phyloP scores from a whole-genome alignment of 2,329 filamentous ascomycete genomes.

The Aspergillus brunneoviolaceus region DNA sequence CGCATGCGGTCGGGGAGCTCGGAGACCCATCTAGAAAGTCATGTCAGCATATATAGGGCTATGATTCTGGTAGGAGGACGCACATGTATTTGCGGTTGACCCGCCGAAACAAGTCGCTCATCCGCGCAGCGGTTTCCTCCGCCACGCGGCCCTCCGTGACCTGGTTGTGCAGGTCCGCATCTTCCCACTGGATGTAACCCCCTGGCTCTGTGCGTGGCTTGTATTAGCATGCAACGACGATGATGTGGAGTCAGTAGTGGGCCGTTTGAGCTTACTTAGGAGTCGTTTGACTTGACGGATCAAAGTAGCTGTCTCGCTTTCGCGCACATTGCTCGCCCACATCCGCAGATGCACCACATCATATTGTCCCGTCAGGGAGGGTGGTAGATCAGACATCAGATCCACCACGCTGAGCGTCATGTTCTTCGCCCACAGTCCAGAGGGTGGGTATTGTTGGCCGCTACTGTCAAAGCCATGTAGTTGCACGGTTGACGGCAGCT shows the following conservation, averaged over 20 bases:
- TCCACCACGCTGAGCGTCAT: neutral
- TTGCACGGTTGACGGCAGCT: neutral
- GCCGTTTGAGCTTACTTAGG: too few relatives aligned
- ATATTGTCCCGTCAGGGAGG: slow-evolving; percentile 12
- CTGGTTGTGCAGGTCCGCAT: slow-evolving; percentile 16
- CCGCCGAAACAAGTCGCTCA: neutral
- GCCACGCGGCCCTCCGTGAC: slow-evolving; percentile 3
- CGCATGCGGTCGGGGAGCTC: too few relatives aligned
- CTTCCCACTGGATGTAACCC: slow-evolving; percentile 25
- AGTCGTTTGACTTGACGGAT: neutral
- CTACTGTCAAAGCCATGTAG: neutral
- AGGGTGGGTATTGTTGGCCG: neutral
- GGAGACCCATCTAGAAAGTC: too few relatives aligned
- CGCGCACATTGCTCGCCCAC: slow-evolving; percentile 12
- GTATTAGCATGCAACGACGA: too few relatives aligned
- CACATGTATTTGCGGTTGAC: neutral
- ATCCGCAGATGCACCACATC: slow-evolving; percentile 22
- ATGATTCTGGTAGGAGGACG: neutral
- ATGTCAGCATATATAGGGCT: too few relatives aligned
- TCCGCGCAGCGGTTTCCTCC: slow-evolving; percentile 1
- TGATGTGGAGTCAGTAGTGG: too few relatives aligned
- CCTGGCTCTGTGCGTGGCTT: slow-evolving; percentile 18
- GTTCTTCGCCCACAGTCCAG: neutral
- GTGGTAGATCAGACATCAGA: slow-evolving; percentile 12
- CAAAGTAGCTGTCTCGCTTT: slow-evolving; percentile 10